phyloP scores from a whole-genome alignment of 2,329 filamentous ascomycete genomes.

The Colletotrichum shisoi region DNA sequence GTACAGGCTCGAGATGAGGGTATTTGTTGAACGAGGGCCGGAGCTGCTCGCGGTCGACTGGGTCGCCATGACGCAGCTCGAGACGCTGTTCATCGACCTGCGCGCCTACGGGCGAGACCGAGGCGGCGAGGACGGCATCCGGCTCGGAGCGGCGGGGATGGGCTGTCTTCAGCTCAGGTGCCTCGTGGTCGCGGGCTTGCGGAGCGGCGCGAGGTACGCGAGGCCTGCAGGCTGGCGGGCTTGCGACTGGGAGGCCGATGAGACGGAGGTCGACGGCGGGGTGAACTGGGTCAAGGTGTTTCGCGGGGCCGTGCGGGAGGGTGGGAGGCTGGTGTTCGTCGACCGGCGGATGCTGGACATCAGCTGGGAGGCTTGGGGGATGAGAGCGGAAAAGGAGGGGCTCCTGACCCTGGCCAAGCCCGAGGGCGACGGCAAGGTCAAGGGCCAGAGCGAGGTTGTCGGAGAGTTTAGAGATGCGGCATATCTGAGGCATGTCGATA shows the following conservation, averaged over 20 bases:
- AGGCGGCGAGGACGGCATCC: conserved; percentile 9
- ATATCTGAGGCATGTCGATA: conserved; percentile 27
- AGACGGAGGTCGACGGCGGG: conserved; percentile 11
- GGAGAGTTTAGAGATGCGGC: neutral
- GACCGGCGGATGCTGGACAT: conserved; percentile 22
- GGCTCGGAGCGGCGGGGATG: conserved; percentile 27
- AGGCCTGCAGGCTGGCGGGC: neutral
- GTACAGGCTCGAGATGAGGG: conserved; percentile 11
- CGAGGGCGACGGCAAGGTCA: neutral
- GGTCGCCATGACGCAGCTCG: conserved; percentile 25
- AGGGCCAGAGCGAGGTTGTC: neutral
- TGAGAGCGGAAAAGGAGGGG: conserved; percentile 15
- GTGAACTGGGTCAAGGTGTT: conserved; percentile 38
- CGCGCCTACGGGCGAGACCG: conserved; percentile 16
- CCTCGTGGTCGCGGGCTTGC: conserved; percentile 29
- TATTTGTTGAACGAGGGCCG: conserved; percentile 15
- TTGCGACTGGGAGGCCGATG: conserved; percentile 22
- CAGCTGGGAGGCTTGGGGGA: conserved; percentile 27
- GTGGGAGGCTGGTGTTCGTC: conserved; percentile 30
- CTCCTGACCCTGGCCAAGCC: neutral
- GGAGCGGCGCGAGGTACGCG: conserved; percentile 1
- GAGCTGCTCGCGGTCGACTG: conserved; percentile 18
- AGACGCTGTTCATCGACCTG: conserved; percentile 35
- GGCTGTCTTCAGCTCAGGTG: conserved; percentile 21
- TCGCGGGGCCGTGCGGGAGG: conserved; percentile 27